Evolutionary conservation across 202 grass and related monocot genomes (phyloP).

Genomic region (Setaria italica): DNA sequence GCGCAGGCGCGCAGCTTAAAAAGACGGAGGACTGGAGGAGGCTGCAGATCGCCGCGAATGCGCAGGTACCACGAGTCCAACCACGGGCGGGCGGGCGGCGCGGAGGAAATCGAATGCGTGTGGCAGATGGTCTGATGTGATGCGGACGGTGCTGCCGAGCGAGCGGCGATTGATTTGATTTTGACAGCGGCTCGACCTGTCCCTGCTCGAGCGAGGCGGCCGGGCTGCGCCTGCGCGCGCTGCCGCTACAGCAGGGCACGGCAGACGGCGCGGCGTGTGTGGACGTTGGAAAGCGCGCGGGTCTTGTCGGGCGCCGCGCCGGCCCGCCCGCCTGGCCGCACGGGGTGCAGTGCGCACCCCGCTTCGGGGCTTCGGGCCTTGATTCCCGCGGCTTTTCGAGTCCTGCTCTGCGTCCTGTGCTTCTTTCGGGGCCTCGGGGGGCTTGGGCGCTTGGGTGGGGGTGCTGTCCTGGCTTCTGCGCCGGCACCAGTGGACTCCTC

Average conservation of each 20-base stretch:
- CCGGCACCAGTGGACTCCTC: not conserved
- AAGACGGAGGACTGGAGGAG: not conserved
- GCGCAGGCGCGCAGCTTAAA: not conserved
- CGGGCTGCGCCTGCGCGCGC: too few relatives aligned
- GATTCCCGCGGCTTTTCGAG: slow-evolving; percentile 57
- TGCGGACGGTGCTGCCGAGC: not conserved
- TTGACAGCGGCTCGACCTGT: not conserved
- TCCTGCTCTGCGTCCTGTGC: slow-evolving; percentile 34
- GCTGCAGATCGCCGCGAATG: not conserved
- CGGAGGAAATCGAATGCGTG: not conserved
- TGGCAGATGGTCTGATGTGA: not conserved
- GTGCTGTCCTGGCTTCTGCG: not conserved
- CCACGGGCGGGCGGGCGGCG: too few relatives aligned
- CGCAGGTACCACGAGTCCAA: too few relatives aligned
- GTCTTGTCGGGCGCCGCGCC: slow-evolving; percentile 33
- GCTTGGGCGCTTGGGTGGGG: not conserved
- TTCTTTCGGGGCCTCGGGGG: not conserved
- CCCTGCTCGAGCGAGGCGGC: not conserved
- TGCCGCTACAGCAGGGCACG: too few relatives aligned
- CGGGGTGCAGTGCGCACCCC: not conserved
- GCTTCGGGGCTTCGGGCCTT: not conserved
- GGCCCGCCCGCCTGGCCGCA: not conserved
- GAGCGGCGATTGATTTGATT: slow-evolving; percentile 6
- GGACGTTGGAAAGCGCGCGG: slow-evolving; percentile 11
- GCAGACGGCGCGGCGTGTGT: not conserved